Conservation (phyloP, 441 rosid genomes). For the Populus trichocarpa region DNA sequence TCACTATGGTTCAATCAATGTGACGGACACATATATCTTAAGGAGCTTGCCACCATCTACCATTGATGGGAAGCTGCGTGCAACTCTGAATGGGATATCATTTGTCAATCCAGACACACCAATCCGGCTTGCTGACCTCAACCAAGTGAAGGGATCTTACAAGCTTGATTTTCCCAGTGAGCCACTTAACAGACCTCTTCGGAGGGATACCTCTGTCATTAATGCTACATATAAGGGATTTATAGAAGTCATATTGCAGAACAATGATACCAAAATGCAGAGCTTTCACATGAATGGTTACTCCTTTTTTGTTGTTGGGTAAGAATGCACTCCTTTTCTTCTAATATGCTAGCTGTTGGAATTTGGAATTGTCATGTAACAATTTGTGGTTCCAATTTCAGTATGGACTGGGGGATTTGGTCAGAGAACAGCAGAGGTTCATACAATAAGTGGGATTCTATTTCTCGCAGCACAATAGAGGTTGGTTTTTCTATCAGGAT, state of each 20-base stretch:
- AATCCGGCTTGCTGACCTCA: conserved; percentile 68
- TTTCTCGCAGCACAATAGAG: conserved; percentile 80
- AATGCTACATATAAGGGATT: conserved; percentile 90
- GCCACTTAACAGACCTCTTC: conserved; percentile 59
- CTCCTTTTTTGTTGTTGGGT: conserved; percentile 87
- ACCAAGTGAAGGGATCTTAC: conserved; percentile 70
- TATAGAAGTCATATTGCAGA: conserved; percentile 79
- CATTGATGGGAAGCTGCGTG: conserved; percentile 56
- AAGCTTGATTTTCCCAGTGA: conserved; percentile 76
- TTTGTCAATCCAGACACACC: conserved; percentile 70
- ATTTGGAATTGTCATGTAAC: conserved; percentile 7
- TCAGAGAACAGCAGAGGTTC: conserved; percentile 55
- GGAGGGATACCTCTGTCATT: conserved; percentile 59
- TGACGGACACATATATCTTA: conserved; percentile 64
- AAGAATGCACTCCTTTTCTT: conserved; percentile 19
- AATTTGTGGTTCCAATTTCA: conserved; percentile 23
- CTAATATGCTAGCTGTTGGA: not conserved
- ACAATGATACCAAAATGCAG: conserved; percentile 80
- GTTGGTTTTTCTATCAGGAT: conserved; percentile 23
- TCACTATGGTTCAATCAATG: conserved; percentile 81
- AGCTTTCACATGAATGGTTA: conserved; percentile 89
- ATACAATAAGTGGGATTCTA: conserved; percentile 84
- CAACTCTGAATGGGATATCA: conserved; percentile 81
- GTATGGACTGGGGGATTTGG: conserved; percentile 85
- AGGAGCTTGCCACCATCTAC: conserved; percentile 63